These are phyloP conservation scores for Penstemon newberryi DNA, from an alignment of 257 asterid genomes.

Conservation along the genomic window DNA sequence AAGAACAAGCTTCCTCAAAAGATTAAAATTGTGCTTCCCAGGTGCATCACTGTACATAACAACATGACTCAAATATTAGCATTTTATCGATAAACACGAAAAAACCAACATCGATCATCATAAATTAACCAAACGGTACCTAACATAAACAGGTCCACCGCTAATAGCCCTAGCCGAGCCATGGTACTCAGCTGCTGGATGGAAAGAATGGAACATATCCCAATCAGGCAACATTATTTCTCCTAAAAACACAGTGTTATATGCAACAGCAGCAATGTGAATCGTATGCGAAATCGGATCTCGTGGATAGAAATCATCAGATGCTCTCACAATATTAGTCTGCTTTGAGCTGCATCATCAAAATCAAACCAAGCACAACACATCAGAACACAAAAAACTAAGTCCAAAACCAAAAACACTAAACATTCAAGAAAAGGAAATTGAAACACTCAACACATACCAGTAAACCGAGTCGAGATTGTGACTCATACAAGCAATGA, in stretches of 20 bases:
- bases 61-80: not conserved
- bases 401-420: not conserved
- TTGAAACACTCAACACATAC: slow-evolving; percentile 32
- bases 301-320: slow-evolving; percentile 79
- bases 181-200: slow-evolving; percentile 86
- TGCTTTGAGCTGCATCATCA: slow-evolving; percentile 68
- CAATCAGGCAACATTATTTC: slow-evolving; percentile 86
- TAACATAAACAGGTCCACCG: slow-evolving; percentile 85
- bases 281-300: slow-evolving; percentile 79
- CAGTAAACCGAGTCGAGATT: slow-evolving; percentile 80
- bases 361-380: not conserved
- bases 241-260: slow-evolving; percentile 72
- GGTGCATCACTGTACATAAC: slow-evolving; percentile 73
- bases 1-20: slow-evolving; percentile 70
- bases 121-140: slow-evolving; percentile 32
- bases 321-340: slow-evolving; percentile 75
- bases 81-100: not conserved
- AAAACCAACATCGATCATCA: not conserved
- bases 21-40: slow-evolving; percentile 86
- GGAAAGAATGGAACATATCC: slow-evolving; percentile 94
- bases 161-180: slow-evolving; percentile 82
- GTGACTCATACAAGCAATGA: slow-evolving; percentile 94
- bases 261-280: slow-evolving; percentile 80
- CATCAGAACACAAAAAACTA: not conserved
- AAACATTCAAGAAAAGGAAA: not conserved